phyloP scores from a whole-genome alignment of 129 eudicot genomes.

The Ambrosia artemisiifolia region DNA sequence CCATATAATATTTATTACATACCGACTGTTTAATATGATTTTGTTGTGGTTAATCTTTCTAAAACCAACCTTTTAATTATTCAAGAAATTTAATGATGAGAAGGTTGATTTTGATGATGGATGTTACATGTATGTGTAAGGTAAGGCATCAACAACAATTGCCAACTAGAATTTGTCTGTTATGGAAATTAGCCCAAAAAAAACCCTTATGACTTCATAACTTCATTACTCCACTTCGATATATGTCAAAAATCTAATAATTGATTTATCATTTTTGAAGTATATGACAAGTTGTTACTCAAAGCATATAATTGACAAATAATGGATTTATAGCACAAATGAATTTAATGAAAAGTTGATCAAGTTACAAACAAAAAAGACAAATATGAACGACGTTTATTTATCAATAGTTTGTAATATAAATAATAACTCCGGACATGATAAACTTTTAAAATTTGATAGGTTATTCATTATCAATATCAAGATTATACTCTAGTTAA shows the following conservation, averaged over 20 bases:
- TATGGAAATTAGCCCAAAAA: neutral
- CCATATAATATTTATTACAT: neutral
- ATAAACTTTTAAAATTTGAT: too few relatives aligned
- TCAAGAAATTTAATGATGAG: conserved; percentile 16
- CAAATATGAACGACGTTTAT: neutral
- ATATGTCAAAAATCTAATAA: conserved; percentile 18
- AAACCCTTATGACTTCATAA: conserved; percentile 1
- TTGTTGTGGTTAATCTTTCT: neutral
- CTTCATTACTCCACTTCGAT: conserved; percentile 15
- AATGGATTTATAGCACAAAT: neutral
- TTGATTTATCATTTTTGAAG: neutral
- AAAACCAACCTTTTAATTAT: neutral
- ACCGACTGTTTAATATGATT: neutral
- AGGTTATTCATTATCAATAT: too few relatives aligned
- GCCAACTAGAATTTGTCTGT: conserved; percentile 13
- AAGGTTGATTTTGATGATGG: conserved; percentile 13
- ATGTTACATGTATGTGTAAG: conserved; percentile 21
- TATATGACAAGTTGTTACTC: conserved; percentile 11
- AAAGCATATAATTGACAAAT: conserved; percentile 11
- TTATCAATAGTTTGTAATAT: too few relatives aligned
- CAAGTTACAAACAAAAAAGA: neutral
- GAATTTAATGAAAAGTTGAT: neutral
- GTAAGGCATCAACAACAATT: conserved; percentile 21
- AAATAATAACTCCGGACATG: too few relatives aligned
- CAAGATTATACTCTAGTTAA: too few relatives aligned